These are phyloP conservation scores for Gossypium ekmanianum DNA, from an alignment of 345 rosid genomes.

Conservation along the genomic window DNA sequence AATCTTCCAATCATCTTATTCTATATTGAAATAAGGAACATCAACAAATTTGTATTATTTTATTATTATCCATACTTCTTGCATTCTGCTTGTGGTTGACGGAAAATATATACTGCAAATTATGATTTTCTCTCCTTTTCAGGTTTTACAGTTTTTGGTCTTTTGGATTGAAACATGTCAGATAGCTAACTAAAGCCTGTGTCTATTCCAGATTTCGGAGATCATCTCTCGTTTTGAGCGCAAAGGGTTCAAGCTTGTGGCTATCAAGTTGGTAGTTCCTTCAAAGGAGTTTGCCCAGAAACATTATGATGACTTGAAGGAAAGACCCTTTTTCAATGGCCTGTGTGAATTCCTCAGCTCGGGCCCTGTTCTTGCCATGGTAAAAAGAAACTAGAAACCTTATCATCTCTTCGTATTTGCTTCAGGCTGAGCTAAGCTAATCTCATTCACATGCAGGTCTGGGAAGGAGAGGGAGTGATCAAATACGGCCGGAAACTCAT, in stretches of 20 bases:
- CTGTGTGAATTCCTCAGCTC: slow-evolving; percentile 97
- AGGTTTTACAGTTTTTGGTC: neutral
- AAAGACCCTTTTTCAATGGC: slow-evolving; percentile 91
- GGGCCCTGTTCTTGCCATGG: slow-evolving; percentile 98
- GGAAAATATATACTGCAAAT: neutral
- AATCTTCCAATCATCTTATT: neutral
- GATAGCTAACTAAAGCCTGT: neutral
- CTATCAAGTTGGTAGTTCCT: slow-evolving; percentile 69
- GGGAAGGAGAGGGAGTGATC: slow-evolving; percentile 99
- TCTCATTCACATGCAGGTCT: slow-evolving; percentile 53
- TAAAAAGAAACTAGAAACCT: slow-evolving; percentile 26
- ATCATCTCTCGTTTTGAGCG: slow-evolving; percentile 92
- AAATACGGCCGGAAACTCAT: slow-evolving; percentile 89
- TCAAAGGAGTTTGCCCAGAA: slow-evolving; percentile 82
- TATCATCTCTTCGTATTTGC: neutral
- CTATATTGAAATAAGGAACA: slow-evolving; percentile 10
- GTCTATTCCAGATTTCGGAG: slow-evolving; percentile 63
- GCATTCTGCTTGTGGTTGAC: neutral
- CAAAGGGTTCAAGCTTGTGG: slow-evolving; percentile 97
- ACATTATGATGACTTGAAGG: slow-evolving; percentile 90
- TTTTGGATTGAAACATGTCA: neutral
- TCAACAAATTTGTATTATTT: neutral
- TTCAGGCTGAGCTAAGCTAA: neutral
- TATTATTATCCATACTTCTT: neutral
- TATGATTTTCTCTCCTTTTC: neutral